Conservation (phyloP, 129 eudicot species). For the Flaveria bidentis region DNA sequence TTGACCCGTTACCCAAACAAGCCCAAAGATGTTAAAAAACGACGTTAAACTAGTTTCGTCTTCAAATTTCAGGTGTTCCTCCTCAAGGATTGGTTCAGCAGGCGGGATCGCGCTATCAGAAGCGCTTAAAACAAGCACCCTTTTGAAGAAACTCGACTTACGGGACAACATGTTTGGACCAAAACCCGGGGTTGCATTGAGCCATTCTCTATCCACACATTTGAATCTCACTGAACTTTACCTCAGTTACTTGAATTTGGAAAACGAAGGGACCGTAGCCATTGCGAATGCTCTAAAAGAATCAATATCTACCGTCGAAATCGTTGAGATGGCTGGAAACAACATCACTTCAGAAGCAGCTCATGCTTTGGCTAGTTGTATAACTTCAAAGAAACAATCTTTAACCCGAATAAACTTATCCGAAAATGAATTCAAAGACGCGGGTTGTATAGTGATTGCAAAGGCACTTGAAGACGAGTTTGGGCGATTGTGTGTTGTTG, state of each 20-base stretch:
- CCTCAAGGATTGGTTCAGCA: constrained; percentile 63
- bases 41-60: not conserved
- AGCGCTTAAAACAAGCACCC: constrained; percentile 49
- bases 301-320: constrained; percentile 50
- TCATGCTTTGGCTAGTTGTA: constrained; percentile 52
- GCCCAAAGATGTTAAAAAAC: not conserved
- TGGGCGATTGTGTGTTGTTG: constrained; percentile 51
- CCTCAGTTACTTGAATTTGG: constrained; percentile 68
- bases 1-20: not conserved
- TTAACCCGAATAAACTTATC: constrained; percentile 60
- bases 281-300: constrained; percentile 55
- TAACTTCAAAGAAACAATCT: constrained; percentile 44
- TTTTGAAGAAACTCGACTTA: constrained; percentile 70
- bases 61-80: constrained; percentile 67
- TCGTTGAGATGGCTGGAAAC: constrained; percentile 81
- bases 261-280: constrained; percentile 62
- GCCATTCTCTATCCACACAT: constrained; percentile 44
- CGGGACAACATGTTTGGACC: constrained; percentile 80
- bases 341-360: constrained; percentile 67
- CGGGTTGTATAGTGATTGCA: constrained; percentile 54
- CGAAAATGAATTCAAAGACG: constrained; percentile 77
- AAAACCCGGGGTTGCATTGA: constrained; percentile 57
- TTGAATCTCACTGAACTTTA: constrained; percentile 57
- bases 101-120: constrained; percentile 72
- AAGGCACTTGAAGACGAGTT: constrained; percentile 47